Percentiles rank a stretch among this genome's conserved stretches.
These are phyloP conservation scores for Pulicaria dysenterica DNA, from an alignment of 129 eudicot species.

Conservation along the genomic window DNA sequence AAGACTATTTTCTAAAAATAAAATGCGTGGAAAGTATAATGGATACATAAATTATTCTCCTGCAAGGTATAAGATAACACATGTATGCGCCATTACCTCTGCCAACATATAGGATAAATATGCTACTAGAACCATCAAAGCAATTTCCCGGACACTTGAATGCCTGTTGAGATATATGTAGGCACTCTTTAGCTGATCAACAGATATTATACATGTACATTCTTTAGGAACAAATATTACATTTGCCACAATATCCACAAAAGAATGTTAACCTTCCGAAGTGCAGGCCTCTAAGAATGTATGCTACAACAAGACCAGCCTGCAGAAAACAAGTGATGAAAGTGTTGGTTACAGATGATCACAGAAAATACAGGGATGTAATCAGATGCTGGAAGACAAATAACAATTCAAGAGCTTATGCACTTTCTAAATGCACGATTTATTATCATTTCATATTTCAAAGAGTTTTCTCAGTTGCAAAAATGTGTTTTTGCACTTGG, in stretches of 20 bases:
- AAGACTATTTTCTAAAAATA: neutral
- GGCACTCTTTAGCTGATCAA: neutral
- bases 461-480: too few relatives aligned
- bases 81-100: conserved; percentile 58
- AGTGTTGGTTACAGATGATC: neutral
- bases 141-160: conserved; percentile 83
- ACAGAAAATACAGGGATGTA: neutral
- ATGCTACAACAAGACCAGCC: conserved; percentile 86
- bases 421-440: neutral
- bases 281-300: conserved; percentile 69
- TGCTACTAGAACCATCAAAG: conserved; percentile 84
- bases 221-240: conserved; percentile 1
- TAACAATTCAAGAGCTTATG: neutral
- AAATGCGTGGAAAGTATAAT: neutral
- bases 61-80: neutral
- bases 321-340: conserved; percentile 38
- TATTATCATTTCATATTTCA: too few relatives aligned
- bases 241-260: neutral
- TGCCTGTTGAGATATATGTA: conserved; percentile 50
- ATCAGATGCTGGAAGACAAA: neutral
- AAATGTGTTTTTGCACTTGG: too few relatives aligned
- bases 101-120: conserved; percentile 92
- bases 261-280: conserved; percentile 65
- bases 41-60: neutral
- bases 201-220: neutral